These are phyloP conservation scores for Cochlearia excelsa DNA, from an alignment of 345 rosid species.

Conservation along the genomic window DNA sequence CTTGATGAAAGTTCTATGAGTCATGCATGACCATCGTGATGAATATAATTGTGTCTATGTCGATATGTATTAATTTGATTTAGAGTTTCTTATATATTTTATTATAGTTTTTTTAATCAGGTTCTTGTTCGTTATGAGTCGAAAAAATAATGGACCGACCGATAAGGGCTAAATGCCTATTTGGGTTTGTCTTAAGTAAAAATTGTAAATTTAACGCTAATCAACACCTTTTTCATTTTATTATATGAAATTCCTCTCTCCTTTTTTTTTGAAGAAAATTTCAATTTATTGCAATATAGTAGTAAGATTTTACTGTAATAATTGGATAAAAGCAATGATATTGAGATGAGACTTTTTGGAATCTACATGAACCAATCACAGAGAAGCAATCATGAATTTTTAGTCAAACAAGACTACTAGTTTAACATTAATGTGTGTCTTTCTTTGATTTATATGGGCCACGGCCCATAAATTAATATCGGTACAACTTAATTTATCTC, in stretches of 20 bases:
- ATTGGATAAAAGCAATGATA: slow-evolving; percentile 27
- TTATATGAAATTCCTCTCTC: neutral
- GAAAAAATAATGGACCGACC: slow-evolving; percentile 34
- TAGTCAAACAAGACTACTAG: slow-evolving; percentile 3
- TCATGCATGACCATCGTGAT: slow-evolving; percentile 39
- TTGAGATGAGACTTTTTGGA: slow-evolving; percentile 26
- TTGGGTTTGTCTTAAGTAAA: slow-evolving; percentile 26
- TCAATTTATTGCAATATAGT: neutral
- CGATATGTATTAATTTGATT: slow-evolving; percentile 24
- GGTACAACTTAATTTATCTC: no score
- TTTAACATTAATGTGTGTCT: slow-evolving; percentile 10
- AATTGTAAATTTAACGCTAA: slow-evolving; percentile 29
- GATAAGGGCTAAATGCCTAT: slow-evolving; percentile 33
- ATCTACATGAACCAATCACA: slow-evolving; percentile 22
- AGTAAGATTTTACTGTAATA: slow-evolving; percentile 10
- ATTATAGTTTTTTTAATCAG: slow-evolving; percentile 21
- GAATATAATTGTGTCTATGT: slow-evolving; percentile 22
- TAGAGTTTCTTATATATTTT: slow-evolving; percentile 27
- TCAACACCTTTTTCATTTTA: slow-evolving; percentile 13
- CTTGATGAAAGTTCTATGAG: slow-evolving; percentile 33
- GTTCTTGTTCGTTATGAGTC: slow-evolving; percentile 21
- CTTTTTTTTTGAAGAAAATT: neutral
- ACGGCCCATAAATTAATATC: neutral
- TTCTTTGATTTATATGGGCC: slow-evolving; percentile 25
- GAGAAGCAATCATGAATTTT: slow-evolving; percentile 8